Base-by-base conservation (phyloP, 257 asterid genomes). In the Linaria vulgaris region DNA sequence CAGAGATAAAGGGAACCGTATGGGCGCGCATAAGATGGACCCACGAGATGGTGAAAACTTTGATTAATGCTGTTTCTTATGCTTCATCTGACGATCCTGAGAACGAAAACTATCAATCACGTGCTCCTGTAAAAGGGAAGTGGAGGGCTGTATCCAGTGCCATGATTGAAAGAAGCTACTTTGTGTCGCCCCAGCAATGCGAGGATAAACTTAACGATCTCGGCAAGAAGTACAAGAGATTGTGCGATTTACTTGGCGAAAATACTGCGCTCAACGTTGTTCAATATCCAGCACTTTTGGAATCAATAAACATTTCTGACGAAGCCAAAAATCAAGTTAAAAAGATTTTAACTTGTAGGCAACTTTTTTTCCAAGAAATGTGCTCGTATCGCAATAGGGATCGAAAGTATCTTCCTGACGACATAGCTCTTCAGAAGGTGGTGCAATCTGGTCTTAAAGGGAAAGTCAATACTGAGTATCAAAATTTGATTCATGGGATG, bases 141-240 rank as follows among this genome's bases (percentile, higher is more conserved):
- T 86, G 86, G 95, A 82, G 67, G 58, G 65, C 66, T 16, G 61
- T 86, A 25, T 86, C 95, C n/a, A 25, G 27, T 6, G 64, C 56
- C 38, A 70, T 86, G 83, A 12, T 22, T 6, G 80, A 82, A 67
- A 75, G 78, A 51, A 89, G 91, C 24, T 67, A 60, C 56, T 7
- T 24, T n/a, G 84, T 79, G 12, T 80, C 89, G 0, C 84, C 91
- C 38, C 91, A 82, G 56, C 95, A 84, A 56, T 83, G 88, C 59
- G 87, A 81, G 74, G 90, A 83, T 56, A 86, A 86, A 27, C 79
- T 81, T 72, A 79, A 83, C 37, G 84, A 74, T 57, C 67, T 86
- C 56, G 81, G 73, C 67, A 78, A 79, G 41, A 84, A 76, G 75
- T 82, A 65, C 67, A 76, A 68, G 74, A 72, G 81, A 46, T 44